Percentiles rank a stretch among this genome's conserved stretches.
phyloP scores from a whole-genome alignment of 2,329 filamentous ascomycete genomes.

The Neonectria magnoliae region DNA sequence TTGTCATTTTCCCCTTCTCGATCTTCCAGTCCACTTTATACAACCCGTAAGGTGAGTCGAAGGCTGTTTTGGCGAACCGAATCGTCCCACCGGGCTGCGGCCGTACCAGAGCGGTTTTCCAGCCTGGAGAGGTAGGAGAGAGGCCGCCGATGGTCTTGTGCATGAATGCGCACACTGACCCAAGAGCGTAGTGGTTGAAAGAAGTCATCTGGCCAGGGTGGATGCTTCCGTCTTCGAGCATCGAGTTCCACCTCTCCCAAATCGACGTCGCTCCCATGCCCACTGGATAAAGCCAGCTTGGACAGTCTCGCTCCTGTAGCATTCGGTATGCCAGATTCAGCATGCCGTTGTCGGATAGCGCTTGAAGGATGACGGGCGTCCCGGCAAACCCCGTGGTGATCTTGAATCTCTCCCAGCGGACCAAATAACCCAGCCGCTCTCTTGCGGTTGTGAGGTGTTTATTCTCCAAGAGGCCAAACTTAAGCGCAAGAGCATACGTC shows the following conservation, averaged over 20 bases:
- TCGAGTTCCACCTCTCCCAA: slow-evolving; percentile 61
- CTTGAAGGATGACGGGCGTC: slow-evolving; percentile 49
- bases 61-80: slow-evolving; percentile 10
- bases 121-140: slow-evolving; percentile 50
- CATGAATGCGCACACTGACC: slow-evolving; percentile 57
- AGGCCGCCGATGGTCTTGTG: slow-evolving; percentile 54
- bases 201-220: slow-evolving; percentile 59
- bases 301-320: slow-evolving; percentile 55
- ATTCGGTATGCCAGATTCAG: slow-evolving; percentile 54
- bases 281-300: slow-evolving; percentile 59
- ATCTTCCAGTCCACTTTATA: slow-evolving; percentile 18
- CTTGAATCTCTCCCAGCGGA: slow-evolving; percentile 32
- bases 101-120: slow-evolving; percentile 45
- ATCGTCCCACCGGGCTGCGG: slow-evolving; percentile 11
- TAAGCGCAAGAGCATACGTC: not conserved
- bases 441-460: not conserved
- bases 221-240: slow-evolving; percentile 53
- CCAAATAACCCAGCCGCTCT: not conserved
- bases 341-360: slow-evolving; percentile 44
- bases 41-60: slow-evolving; percentile 12
- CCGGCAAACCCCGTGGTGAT: slow-evolving; percentile 55
- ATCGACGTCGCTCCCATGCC: slow-evolving; percentile 57
- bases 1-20: slow-evolving; percentile 4
- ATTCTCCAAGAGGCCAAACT: slow-evolving; percentile 3
- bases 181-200: slow-evolving; percentile 60